These are phyloP conservation scores for Stromatinia cepivora DNA, from an alignment of 2,329 filamentous ascomycete species.

Conservation along the genomic window DNA sequence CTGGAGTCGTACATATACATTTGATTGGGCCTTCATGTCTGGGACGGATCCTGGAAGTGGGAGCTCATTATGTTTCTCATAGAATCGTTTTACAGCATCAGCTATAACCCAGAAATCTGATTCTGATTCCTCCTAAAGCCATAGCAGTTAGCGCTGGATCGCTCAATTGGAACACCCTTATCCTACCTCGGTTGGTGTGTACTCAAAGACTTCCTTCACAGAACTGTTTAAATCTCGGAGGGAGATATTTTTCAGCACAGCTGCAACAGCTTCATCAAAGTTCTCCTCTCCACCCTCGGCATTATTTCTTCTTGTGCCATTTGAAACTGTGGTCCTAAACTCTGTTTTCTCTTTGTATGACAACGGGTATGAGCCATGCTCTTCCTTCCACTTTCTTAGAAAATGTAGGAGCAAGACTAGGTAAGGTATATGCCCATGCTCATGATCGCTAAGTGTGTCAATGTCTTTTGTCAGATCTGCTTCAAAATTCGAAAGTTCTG, in stretches of 20 bases:
- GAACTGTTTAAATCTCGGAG: slow-evolving; percentile 65
- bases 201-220: slow-evolving; percentile 76
- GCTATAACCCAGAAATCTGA: slow-evolving; percentile 88
- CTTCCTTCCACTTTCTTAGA: slow-evolving; percentile 75
- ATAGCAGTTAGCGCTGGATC: slow-evolving; percentile 16
- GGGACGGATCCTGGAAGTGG: slow-evolving; percentile 86
- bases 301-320: slow-evolving; percentile 67
- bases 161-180: slow-evolving; percentile 46
- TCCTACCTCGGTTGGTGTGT: slow-evolving; percentile 55
- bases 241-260: slow-evolving; percentile 84
- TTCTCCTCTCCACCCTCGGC: slow-evolving; percentile 93
- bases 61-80: slow-evolving; percentile 68
- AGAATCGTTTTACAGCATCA: slow-evolving; percentile 75
- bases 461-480: slow-evolving; percentile 67
- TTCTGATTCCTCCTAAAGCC: slow-evolving; percentile 47
- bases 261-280: slow-evolving; percentile 86
- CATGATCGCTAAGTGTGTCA: slow-evolving; percentile 68
- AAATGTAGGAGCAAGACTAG: slow-evolving; percentile 80
- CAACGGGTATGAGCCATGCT: slow-evolving; percentile 67
- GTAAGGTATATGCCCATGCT: slow-evolving; percentile 91
- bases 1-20: slow-evolving; percentile 85
- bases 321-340: slow-evolving; percentile 71
- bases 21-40: slow-evolving; percentile 96
- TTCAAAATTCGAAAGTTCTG: slow-evolving; percentile 70
- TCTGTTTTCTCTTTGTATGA: slow-evolving; percentile 83